Evolutionary conservation across 495 filamentous ascomycete genomes (phyloP), one percentile per base, ranked within the genome.

Genomic region (Neurospora terricola): DNA sequence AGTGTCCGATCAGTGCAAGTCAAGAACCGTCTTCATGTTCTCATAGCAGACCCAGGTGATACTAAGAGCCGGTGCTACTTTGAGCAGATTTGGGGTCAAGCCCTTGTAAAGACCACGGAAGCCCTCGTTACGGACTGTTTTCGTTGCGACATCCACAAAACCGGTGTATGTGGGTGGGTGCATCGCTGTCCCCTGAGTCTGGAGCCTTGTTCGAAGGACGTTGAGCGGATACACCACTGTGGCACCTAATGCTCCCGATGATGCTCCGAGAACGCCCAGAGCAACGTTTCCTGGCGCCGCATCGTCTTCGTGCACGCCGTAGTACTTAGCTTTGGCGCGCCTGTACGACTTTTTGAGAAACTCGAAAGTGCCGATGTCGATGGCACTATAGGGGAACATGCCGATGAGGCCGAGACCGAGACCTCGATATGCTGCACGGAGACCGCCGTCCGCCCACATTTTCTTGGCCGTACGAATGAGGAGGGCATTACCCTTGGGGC

Each of bases 31-130:
- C 85, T 99, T 99, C 70, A 93, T 88, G 78, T 98, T 97, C 81
- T 99, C 96, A 80, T 99, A 99, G 69, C 96, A 94, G 80, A 98
- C 92, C 85, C 97, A 99, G 54, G 95, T 94, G 81, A 99, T 99
- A 73, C 93, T 96, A 34, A 99, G 93, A 68, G 96, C 95, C 0
- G 96, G 96, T 10, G 95, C 94, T 40, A 99, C 96, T 83, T 99
- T 99, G 76, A 98, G 86, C 23, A 99, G 87, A 77, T 98, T 99
- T 36, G 96, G 96, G 37, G 95, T 97, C 73, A 98, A 84, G 3
- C 96, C 96, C 80, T 96, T 97, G 86, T 97, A 99, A 71, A 99
- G 85, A 0, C 96, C 96, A 69, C 91, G 86, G 30, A 92, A 74
- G 2, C 96, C 96, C 82, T 99, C 96, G 71, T 92, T 88, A 75